Conservation (phyloP, 441 rosid genomes). For the Omphalea diandra region DNA sequence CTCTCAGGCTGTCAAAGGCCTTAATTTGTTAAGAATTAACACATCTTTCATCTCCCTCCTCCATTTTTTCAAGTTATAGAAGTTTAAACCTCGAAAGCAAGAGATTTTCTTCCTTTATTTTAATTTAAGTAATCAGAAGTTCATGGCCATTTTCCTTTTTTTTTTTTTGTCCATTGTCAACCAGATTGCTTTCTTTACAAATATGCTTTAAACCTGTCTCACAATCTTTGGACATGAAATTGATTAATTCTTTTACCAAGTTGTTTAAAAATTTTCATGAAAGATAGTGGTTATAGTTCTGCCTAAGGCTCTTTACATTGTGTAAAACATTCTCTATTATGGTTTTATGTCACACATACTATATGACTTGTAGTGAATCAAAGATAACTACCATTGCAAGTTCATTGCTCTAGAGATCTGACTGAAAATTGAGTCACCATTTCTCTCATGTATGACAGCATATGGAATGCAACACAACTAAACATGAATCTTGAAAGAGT, state of each 20-base stretch:
- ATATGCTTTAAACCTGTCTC: neutral
- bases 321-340: too few relatives aligned
- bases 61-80: neutral
- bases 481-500: neutral
- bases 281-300: neutral
- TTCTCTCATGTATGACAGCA: neutral
- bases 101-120: neutral
- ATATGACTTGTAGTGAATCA: neutral
- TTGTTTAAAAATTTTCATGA: neutral
- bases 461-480: neutral
- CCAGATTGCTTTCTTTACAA: neutral
- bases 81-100: neutral
- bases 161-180: neutral
- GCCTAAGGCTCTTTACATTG: too few relatives aligned
- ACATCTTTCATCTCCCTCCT: neutral
- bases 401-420: neutral
- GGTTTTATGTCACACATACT: neutral
- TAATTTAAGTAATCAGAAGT: neutral
- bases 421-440: neutral
- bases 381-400: neutral
- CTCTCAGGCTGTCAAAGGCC: neutral
- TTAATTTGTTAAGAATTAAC: neutral
- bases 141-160: neutral
- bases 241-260: neutral
- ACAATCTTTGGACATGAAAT: conserved; percentile 2